Base-by-base conservation (phyloP, 2,329 filamentous ascomycete species). In the Elsinoe perseae region DNA sequence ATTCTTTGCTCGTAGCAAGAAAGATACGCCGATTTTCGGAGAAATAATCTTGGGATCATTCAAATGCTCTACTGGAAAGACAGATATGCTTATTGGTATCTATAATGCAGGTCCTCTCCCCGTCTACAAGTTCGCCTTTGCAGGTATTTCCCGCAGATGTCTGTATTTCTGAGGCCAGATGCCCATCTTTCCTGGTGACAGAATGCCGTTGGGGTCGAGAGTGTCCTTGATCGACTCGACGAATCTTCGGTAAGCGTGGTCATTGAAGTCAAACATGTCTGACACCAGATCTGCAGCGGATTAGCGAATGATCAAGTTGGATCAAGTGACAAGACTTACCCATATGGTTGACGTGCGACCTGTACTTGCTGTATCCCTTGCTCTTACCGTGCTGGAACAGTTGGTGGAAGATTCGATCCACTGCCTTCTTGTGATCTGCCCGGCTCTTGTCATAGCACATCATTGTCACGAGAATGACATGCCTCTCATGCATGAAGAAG, bases 191-290 rank as follows among this genome's bases (percentile, higher is more conserved):
- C 48, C 48, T 4, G 64, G 64, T 7, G 64, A 64, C 4, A 66
- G 38, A 30, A 66, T 68, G 1, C 68, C 65, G 27, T 68, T 69
- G 0, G 74, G 73, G 54, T 77, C 75, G 16, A 77, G 58, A 0
- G 70, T 67, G 34, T 77, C 71, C 64, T 77, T 77, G 18, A 76
- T 64, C 6, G 61, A 67, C 63, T 75, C 70, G 52, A 76, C 75
- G 48, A 77, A 69, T 44, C 68, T 66, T 69, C 74, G 72, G 50
- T 73, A 61, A 9, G 70, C 69, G 38, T 71, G 69, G 34, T 72
- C 62, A 54, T 74, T 74, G 67, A 70, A 77, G 57, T 68, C 72
- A 57, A 77, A 77, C 4, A 73, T 75, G 25, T 52, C 48, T 12
- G 30, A 36, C 16, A 52, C 48, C 10, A 52, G 48, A 52, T 52